phyloP scores from a whole-genome alignment of 495 filamentous ascomycete genomes.

The Bombardia bombarda region DNA sequence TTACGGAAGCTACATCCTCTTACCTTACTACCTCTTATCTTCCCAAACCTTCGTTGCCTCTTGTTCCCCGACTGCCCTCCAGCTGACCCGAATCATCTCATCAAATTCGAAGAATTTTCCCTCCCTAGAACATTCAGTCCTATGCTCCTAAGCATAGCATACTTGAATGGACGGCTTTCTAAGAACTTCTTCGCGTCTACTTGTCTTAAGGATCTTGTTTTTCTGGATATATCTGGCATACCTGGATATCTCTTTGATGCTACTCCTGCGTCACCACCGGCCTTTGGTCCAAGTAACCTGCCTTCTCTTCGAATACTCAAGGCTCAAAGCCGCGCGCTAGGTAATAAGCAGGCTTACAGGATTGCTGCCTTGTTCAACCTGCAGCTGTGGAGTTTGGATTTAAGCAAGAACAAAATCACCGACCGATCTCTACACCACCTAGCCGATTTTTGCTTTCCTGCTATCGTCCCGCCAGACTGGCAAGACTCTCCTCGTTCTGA shows the following conservation, averaged over 20 bases:
- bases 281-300: no score
- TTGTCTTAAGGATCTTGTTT: conserved; percentile 28
- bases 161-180: conserved; percentile 24
- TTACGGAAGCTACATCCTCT: no score
- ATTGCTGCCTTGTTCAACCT: conserved; percentile 22
- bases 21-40: conserved; percentile 11
- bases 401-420: conserved; percentile 33
- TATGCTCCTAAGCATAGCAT: conserved; percentile 28
- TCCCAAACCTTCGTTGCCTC: conserved; percentile 31
- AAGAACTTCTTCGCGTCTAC: conserved; percentile 19
- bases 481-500: conserved; percentile 19
- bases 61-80: conserved; percentile 30
- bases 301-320: conserved; percentile 35
- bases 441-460: conserved; percentile 15
- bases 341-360: conserved; percentile 17
- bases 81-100: no score
- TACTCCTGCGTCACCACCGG: no score
- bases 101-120: no score
- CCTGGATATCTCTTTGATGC: no score
- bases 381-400: conserved; percentile 39
- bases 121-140: no score
- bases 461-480: conserved; percentile 4
- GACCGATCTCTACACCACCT: conserved; percentile 23
- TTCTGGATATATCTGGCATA: conserved; percentile 36
- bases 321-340: conserved; percentile 27